A percentile compares a stretch with the other conserved stretches of the same genome.
Evolutionary conservation across 495 filamentous ascomycete genomes (phyloP).

Genomic region (Articulospora tetracladia): DNA sequence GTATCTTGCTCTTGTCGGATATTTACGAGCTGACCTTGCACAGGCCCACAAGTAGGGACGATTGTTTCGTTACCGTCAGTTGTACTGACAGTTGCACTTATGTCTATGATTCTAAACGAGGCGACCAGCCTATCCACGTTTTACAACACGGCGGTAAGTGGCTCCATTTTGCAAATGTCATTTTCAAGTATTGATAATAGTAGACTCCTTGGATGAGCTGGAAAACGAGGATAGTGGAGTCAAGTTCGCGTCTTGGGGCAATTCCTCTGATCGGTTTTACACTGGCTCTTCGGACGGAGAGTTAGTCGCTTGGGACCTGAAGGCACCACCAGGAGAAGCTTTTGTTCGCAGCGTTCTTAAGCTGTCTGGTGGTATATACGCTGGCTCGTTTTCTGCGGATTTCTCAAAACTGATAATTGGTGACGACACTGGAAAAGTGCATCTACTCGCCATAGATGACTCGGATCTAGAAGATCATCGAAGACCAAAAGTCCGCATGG

Average conservation of each 20-base stretch:
- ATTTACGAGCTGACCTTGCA: conserved; percentile 33
- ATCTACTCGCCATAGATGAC: conserved; percentile 53
- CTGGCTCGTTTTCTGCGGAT: conserved; percentile 71
- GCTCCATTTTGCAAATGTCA: not conserved
- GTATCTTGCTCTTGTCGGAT: conserved; percentile 1
- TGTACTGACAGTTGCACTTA: conserved; percentile 83
- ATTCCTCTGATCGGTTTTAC: conserved; percentile 65
- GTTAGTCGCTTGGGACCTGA: conserved; percentile 82
- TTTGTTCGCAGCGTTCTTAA: conserved; percentile 58
- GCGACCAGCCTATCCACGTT: conserved; percentile 53
- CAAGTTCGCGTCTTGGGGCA: conserved; percentile 76
- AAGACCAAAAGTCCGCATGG: not conserved
- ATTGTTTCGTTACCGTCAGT: conserved; percentile 67
- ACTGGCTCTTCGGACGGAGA: conserved; percentile 89
- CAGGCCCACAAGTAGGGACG: conserved; percentile 40
- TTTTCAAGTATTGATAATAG: too few relatives aligned
- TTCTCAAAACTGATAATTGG: conserved; percentile 68
- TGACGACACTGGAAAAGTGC: conserved; percentile 69
- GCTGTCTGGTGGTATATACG: conserved; percentile 49
- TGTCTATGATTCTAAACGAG: conserved; percentile 74
- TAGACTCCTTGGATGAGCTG: not conserved
- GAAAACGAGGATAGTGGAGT: conserved; percentile 79
- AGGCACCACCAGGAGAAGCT: conserved; percentile 51
- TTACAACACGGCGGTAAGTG: conserved; percentile 57
- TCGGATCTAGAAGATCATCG: conserved; percentile 4